Evolutionary conservation across 2,329 filamentous ascomycete genomes (phyloP), one percentile per base, ranked within the genome.

Genomic region (Neopestalotiopsis rosae): DNA sequence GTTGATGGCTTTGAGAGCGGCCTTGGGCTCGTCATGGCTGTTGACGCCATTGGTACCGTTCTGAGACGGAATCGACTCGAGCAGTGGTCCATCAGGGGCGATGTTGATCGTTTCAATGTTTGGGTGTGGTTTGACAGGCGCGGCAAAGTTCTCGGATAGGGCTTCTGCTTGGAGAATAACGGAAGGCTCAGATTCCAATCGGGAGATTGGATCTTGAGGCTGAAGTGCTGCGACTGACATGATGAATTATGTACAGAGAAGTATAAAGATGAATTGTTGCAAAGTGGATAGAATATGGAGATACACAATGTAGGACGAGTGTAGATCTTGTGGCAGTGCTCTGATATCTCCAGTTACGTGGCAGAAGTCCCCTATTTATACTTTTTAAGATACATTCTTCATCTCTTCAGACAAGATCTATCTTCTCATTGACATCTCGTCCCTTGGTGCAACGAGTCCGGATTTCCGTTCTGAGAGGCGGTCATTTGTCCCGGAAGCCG

Each of bases 1-100:
- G 17, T 45, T n/a, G 24, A 24, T 45, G 20, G 24, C 20, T 12
- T 34, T 64, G 40, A 40, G n/a, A 17, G 59, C 59, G 32, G 32
- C 59, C 59, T 62, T 38, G 2, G 59, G 9, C 10, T 65, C 45
- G 12, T 62, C 67, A 45, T 67, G 61, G 61, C 32, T 17, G 61
- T 63, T 45, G 61, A 63, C 28, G 34, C 40, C 24, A 62, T 40
- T 40, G 32, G 34, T 42, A 2, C 13, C 32, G 32, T 17, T 61
- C 66, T 57, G 14, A 17, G 45, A 52, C 45, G 59, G 17, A 20
- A 20, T 2, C 13, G 59, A 62, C n/a, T 62, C 32, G 17, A 34
- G 17, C 13, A 40, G 30, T 34, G 59, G 59, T 13, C 20, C 59
- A 0, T 62, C 59, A 3, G 32, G 45, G 17, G 45, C 14, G 28